Evolutionary conservation across 1,284 basidiomycete species (phyloP).

Genomic region (Rugosomyces carneus): DNA sequence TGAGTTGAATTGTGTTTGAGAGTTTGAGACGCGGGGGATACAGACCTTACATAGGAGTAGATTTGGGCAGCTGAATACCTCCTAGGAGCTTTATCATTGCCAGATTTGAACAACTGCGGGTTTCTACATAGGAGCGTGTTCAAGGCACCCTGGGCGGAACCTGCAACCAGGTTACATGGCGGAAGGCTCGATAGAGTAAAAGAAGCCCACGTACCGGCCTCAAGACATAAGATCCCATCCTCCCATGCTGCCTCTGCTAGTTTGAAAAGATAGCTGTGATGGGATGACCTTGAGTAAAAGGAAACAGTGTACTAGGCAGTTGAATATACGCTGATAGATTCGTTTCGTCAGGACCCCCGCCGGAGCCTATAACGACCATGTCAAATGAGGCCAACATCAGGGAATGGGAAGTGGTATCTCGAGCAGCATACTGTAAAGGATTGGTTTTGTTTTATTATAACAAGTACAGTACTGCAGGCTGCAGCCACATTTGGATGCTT

Average conservation of each 20-base stretch:
- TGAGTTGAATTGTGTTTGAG: not conserved
- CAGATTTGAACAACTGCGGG: conserved; percentile 44
- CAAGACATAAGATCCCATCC: conserved; percentile 64
- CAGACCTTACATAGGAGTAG: conserved; percentile 39
- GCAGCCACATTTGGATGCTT: too few relatives aligned
- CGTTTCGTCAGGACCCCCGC: conserved; percentile 71
- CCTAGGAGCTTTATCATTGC: conserved; percentile 16
- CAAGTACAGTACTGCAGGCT: too few relatives aligned
- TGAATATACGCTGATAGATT: conserved; percentile 66
- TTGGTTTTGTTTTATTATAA: too few relatives aligned
- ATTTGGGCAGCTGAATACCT: conserved; percentile 43
- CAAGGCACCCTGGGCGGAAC: conserved; percentile 68
- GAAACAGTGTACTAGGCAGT: conserved; percentile 10
- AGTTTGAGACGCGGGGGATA: not conserved
- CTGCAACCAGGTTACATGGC: conserved; percentile 27
- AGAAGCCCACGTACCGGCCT: conserved; percentile 50
- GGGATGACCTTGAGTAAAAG: conserved; percentile 11
- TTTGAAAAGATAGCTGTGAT: conserved; percentile 68
- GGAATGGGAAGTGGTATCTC: not conserved
- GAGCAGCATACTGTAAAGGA: too few relatives aligned
- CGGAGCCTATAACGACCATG: conserved; percentile 67
- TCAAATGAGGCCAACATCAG: conserved; percentile 50
- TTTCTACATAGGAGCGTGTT: conserved; percentile 44
- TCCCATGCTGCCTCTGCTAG: conserved; percentile 50
- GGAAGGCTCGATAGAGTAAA: not conserved